Evolutionary conservation across 345 rosid genomes (phyloP).

Genomic region (Gossypium thurberi): DNA sequence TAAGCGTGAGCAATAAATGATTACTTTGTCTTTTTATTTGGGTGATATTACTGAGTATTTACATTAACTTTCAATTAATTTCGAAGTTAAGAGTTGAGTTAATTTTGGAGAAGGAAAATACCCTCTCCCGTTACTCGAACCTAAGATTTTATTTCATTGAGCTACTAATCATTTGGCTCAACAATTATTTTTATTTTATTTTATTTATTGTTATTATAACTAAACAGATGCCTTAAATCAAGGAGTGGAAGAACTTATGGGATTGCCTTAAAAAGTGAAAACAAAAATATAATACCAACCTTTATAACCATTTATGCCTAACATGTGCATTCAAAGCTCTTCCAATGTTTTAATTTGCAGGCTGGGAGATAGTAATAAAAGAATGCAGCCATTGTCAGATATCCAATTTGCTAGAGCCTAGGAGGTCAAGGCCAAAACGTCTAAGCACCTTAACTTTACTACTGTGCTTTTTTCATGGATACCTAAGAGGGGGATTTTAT

Average conservation of each 20-base stretch:
- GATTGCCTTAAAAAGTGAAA: background rate
- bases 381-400: slow-evolving; percentile 31
- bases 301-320: too few relatives aligned
- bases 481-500: background rate
- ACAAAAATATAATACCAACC: too few relatives aligned
- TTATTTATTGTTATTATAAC: background rate
- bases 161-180: too few relatives aligned
- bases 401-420: slow-evolving; percentile 28
- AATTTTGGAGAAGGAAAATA: too few relatives aligned
- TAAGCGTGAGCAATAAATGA: background rate
- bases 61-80: too few relatives aligned
- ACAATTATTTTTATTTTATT: background rate
- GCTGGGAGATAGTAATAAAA: slow-evolving; percentile 34
- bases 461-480: background rate
- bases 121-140: too few relatives aligned
- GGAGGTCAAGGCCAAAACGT: slow-evolving; percentile 32
- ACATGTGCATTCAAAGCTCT: too few relatives aligned
- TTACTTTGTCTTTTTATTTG: too few relatives aligned
- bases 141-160: too few relatives aligned
- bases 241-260: background rate
- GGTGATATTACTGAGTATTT: too few relatives aligned
- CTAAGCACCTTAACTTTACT: slow-evolving; percentile 25
- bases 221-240: slow-evolving; percentile 8
- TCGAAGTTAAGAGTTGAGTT: too few relatives aligned
- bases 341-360: slow-evolving; percentile 5